These are phyloP conservation scores for Calocybe indica DNA, from an alignment of 768 basidiomycete species.

Conservation along the genomic window DNA sequence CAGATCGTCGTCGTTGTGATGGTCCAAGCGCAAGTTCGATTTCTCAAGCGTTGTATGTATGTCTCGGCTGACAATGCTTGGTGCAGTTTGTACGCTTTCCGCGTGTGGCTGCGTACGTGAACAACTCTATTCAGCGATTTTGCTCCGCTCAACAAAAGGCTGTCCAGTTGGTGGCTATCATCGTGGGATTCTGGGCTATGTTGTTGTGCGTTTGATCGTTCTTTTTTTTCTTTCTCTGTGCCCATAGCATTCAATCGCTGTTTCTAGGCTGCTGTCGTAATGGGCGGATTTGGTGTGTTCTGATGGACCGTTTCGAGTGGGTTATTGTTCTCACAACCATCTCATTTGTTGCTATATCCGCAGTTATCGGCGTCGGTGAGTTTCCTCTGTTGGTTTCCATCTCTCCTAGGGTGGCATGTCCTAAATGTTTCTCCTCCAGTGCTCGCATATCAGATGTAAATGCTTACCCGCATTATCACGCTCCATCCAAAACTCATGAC, in stretches of 20 bases:
- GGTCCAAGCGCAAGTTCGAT: slow-evolving; percentile 32
- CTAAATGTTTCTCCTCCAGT: slow-evolving; percentile 11
- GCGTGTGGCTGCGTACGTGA: slow-evolving; percentile 42
- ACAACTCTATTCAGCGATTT: background rate
- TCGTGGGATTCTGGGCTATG: slow-evolving; percentile 26
- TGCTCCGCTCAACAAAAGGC: background rate
- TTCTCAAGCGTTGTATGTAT: background rate
- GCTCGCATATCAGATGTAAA: slow-evolving; percentile 32
- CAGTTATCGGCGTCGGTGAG: slow-evolving; percentile 29
- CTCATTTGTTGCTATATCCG: background rate
- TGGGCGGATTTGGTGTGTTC: slow-evolving; percentile 31
- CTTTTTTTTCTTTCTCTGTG: background rate
- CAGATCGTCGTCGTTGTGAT: slow-evolving; percentile 36
- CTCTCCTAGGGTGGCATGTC: background rate
- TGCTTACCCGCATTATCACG: background rate
- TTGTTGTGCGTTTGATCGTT: slow-evolving; percentile 21
- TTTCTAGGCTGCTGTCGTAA: slow-evolving; percentile 25
- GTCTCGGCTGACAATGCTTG: background rate
- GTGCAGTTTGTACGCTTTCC: slow-evolving; percentile 34
- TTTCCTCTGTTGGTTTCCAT: background rate
- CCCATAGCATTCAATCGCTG: background rate
- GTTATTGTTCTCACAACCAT: background rate
- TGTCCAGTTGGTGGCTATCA: slow-evolving; percentile 30
- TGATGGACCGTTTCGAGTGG: background rate
- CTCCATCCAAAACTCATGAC: background rate